Evolutionary conservation across 2,329 filamentous ascomycete species (phyloP).

Genomic region (Geosmithia putterillii): DNA sequence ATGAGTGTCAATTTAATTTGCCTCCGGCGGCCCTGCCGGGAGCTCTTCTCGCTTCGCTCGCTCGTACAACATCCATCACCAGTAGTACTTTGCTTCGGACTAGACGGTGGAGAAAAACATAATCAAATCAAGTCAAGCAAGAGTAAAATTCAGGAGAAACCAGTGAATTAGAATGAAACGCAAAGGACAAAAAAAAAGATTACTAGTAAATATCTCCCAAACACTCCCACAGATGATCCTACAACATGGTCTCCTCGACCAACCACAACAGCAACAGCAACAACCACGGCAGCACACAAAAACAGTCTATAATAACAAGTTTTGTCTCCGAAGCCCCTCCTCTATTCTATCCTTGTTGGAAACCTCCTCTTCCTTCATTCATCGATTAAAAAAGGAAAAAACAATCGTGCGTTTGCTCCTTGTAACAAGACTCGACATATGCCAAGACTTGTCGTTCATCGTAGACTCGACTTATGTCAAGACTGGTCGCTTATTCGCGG

Average conservation of each 20-base stretch:
- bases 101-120: background rate
- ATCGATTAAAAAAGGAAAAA: background rate
- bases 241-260: background rate
- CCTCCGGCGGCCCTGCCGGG: too few species aligned
- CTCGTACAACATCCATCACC: too few species aligned
- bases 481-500: slow-evolving; percentile 47
- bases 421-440: background rate
- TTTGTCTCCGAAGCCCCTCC: background rate
- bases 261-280: too few species aligned
- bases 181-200: background rate
- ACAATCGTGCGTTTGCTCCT: too few species aligned
- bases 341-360: background rate
- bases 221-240: background rate
- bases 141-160: background rate
- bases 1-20: too few species aligned
- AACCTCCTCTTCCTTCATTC: background rate
- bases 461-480: background rate
- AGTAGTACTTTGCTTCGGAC: too few species aligned
- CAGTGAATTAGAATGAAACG: background rate
- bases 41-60: too few species aligned
- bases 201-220: background rate
- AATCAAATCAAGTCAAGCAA: background rate
- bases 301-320: background rate
- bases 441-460: background rate
- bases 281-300: too few species aligned